These are phyloP conservation scores for Pythium rishiriense DNA, from an alignment of 352 stramenopile species.

Conservation along the genomic window DNA sequence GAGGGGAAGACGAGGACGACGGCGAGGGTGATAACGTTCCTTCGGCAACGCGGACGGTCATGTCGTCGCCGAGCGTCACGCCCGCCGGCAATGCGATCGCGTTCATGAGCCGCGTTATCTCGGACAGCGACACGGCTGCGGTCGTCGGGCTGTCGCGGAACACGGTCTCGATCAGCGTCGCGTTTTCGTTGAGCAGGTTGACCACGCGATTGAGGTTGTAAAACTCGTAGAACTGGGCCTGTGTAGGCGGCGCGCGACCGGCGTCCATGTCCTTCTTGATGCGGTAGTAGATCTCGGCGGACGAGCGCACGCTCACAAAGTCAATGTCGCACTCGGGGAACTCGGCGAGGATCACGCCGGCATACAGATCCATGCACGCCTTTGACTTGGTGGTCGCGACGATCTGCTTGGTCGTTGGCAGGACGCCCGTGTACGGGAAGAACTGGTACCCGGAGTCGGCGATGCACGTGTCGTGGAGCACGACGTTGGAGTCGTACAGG, in stretches of 20 bases:
- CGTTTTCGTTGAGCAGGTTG: conserved; percentile 33
- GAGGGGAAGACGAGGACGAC: background rate
- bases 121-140: conserved; percentile 28
- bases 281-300: conserved; percentile 27
- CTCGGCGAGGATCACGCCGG: conserved; percentile 9
- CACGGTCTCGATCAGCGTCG: conserved; percentile 28
- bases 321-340: conserved; percentile 53
- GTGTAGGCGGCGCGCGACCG: conserved; percentile 20
- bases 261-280: conserved; percentile 30
- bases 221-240: conserved; percentile 35
- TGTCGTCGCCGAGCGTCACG: conserved; percentile 23
- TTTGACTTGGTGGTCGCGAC: conserved; percentile 39
- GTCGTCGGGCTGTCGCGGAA: conserved; percentile 15
- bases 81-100: conserved; percentile 23
- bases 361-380: conserved; percentile 31
- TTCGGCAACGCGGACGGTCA: no score
- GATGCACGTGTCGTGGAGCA: conserved; percentile 22
- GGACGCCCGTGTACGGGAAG: conserved; percentile 54
- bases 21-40: conserved; percentile 19
- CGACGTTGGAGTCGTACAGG: conserved; percentile 21
- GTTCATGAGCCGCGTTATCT: conserved; percentile 37
- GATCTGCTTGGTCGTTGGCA: conserved; percentile 44
- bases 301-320: conserved; percentile 27
- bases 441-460: conserved; percentile 49
- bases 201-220: conserved; percentile 38